Evolutionary conservation across 2,329 filamentous ascomycete species (phyloP).

Genomic region (Pseudogymnoascus verrucosus): DNA sequence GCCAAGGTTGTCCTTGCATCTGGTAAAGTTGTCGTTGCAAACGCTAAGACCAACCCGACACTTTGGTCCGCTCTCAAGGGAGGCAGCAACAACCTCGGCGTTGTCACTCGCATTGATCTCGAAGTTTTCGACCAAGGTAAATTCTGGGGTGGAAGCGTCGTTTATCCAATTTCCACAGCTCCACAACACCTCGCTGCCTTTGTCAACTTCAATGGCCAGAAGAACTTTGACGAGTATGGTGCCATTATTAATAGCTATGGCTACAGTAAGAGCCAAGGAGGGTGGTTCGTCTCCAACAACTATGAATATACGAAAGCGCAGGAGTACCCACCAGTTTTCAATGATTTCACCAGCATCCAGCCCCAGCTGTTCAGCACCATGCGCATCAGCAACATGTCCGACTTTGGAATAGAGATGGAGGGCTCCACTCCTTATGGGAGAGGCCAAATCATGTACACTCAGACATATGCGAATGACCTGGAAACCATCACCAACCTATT

Average conservation of each 20-base stretch:
- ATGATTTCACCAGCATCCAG: slow-evolving; percentile 2
- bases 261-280: neutral
- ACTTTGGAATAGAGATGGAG: slow-evolving; percentile 12
- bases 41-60: slow-evolving; percentile 28
- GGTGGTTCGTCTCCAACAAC: slow-evolving; percentile 6
- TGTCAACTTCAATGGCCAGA: neutral
- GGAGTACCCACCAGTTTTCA: slow-evolving; percentile 10
- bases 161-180: slow-evolving; percentile 5
- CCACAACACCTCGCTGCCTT: slow-evolving; percentile 8
- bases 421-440: neutral
- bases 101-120: slow-evolving; percentile 39
- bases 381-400: slow-evolving; percentile 12
- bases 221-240: slow-evolving; percentile 6
- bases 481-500: slow-evolving; percentile 4
- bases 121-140: slow-evolving; percentile 13
- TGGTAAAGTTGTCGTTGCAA: neutral
- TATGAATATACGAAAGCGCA: slow-evolving; percentile 12
- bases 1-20: slow-evolving; percentile 12
- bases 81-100: slow-evolving; percentile 48
- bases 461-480: slow-evolving; percentile 10
- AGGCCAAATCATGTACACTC: slow-evolving; percentile 9
- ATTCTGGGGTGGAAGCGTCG: slow-evolving; percentile 11
- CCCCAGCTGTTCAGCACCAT: slow-evolving; percentile 10
- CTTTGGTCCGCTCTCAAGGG: slow-evolving; percentile 46
- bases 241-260: slow-evolving; percentile 11